Conservation (phyloP, 2,329 filamentous ascomycete genomes). For the Aspergillus uvarum region DNA sequence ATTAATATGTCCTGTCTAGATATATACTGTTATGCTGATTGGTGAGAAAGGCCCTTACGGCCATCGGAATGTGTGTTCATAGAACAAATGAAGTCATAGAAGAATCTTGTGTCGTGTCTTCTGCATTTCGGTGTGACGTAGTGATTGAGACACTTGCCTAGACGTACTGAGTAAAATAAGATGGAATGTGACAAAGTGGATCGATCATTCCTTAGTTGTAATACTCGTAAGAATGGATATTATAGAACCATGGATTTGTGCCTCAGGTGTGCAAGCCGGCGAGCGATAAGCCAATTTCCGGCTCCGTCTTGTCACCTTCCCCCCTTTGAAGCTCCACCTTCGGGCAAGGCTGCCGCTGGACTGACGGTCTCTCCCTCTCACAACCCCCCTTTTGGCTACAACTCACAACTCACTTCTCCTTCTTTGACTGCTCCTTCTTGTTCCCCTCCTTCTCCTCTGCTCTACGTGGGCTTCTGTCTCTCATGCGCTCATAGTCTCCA, state of each 20-base stretch:
- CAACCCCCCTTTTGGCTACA: neutral
- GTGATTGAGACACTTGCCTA: too few relatives aligned
- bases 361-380: neutral
- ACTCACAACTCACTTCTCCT: neutral
- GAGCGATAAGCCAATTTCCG: constrained; percentile 14
- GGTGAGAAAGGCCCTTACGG: neutral
- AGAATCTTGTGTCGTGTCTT: neutral
- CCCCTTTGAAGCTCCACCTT: constrained; percentile 8
- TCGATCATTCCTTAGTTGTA: too few relatives aligned
- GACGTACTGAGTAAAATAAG: too few relatives aligned
- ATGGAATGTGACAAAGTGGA: neutral
- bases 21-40: constrained; percentile 6
- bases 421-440: constrained; percentile 2
- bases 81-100: neutral
- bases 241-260: neutral
- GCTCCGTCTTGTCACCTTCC: constrained; percentile 6
- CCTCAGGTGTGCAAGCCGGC: constrained; percentile 14
- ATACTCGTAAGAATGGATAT: neutral
- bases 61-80: constrained; percentile 3
- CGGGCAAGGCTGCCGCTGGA: constrained; percentile 4
- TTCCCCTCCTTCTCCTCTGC: constrained; percentile 5
- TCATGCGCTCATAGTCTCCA: constrained; percentile 39
- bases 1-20: constrained; percentile 3
- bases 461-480: constrained; percentile 24
- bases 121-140: neutral